Evolutionary conservation across 2,329 filamentous ascomycete genomes (phyloP).

Genomic region (Phialophora tarda): DNA sequence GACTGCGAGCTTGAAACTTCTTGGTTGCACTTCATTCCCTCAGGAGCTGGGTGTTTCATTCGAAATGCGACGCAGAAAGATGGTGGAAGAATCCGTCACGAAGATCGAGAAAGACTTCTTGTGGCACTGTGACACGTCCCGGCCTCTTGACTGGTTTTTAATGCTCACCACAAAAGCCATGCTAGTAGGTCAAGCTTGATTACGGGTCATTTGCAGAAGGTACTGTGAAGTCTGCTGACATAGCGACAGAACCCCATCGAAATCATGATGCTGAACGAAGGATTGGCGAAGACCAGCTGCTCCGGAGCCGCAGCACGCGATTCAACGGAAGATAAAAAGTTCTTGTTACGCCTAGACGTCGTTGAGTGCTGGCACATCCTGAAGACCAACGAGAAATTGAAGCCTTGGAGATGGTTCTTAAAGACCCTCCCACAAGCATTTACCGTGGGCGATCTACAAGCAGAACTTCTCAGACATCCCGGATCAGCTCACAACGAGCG

Average conservation of each 20-base stretch:
- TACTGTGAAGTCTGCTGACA: not conserved
- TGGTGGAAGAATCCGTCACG: not conserved
- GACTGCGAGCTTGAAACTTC: not conserved
- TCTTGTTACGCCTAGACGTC: conserved; percentile 3
- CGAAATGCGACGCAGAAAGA: not conserved
- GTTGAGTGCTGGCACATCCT: conserved; percentile 13
- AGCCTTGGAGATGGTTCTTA: conserved; percentile 5
- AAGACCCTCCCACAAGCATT: not conserved
- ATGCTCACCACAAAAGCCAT: conserved; percentile 14
- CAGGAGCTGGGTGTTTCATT: not conserved
- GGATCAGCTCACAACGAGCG: conserved; percentile 2
- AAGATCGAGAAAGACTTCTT: conserved; percentile 9
- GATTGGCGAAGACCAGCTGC: not conserved
- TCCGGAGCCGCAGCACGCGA: not conserved
- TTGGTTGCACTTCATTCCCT: not conserved
- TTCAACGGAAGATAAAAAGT: conserved; percentile 1
- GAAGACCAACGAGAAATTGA: conserved; percentile 11
- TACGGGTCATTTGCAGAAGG: not conserved
- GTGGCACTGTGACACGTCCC: conserved; percentile 3
- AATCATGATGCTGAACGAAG: conserved; percentile 6
- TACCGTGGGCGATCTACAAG: not conserved
- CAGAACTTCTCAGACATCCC: conserved; percentile 7
- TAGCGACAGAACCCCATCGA: conserved; percentile 3
- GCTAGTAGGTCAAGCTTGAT: not conserved
- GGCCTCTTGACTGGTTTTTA: conserved; percentile 13